Evolutionary conservation across 345 rosid genomes (phyloP).

Genomic region (Moricandia arvensis): DNA sequence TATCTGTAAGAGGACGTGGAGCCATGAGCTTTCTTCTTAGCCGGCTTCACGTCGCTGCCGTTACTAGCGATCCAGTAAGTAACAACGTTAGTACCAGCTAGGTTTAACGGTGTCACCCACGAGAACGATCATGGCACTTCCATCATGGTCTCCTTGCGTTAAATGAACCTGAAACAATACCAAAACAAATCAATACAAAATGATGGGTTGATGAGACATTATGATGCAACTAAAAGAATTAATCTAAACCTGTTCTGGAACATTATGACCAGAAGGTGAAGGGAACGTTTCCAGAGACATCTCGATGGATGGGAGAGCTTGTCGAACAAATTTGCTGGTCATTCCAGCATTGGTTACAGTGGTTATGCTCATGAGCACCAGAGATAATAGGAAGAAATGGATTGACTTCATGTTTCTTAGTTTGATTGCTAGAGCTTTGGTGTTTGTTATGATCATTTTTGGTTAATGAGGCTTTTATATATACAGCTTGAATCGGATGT

Average conservation of each 20-base stretch:
- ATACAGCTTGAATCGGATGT: neutral
- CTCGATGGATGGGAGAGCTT: slow-evolving; percentile 20
- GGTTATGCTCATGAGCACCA: neutral
- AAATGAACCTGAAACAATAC: slow-evolving; percentile 43
- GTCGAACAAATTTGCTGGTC: slow-evolving; percentile 21
- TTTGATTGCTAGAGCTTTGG: neutral
- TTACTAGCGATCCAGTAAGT: slow-evolving; percentile 37
- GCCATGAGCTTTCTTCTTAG: slow-evolving; percentile 28
- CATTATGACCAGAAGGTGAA: slow-evolving; percentile 11
- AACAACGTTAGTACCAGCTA: slow-evolving; percentile 37
- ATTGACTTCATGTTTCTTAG: slow-evolving; percentile 4
- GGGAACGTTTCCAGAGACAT: slow-evolving; percentile 32
- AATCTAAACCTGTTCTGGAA: slow-evolving; percentile 33
- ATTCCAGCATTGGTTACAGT: slow-evolving; percentile 5
- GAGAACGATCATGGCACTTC: slow-evolving; percentile 45
- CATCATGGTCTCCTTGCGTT: slow-evolving; percentile 50
- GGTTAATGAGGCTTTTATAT: neutral
- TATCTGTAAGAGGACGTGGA: slow-evolving; percentile 35
- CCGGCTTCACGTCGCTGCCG: neutral
- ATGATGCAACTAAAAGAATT: neutral
- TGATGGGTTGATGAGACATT: neutral
- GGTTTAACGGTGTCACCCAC: slow-evolving; percentile 43
- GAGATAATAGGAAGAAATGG: neutral
- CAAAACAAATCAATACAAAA: neutral
- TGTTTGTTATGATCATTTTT: neutral